Evolutionary conservation across 345 rosid species (phyloP).

Genomic region (Arabidopsis suecica): DNA sequence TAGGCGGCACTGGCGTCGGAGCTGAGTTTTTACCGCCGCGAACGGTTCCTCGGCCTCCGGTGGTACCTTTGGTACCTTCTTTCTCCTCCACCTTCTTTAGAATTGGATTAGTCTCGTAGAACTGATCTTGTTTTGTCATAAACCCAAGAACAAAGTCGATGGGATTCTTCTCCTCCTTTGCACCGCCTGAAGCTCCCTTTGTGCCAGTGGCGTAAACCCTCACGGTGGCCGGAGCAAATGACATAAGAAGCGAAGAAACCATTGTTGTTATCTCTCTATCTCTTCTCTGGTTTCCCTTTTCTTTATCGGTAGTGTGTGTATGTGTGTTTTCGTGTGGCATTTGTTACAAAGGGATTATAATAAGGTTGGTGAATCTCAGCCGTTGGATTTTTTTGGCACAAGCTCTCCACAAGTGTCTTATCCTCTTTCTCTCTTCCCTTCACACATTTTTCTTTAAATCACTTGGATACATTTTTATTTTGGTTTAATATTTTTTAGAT

Average conservation of each 20-base stretch:
- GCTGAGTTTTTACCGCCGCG: conserved; percentile 34
- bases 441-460: conserved; percentile 32
- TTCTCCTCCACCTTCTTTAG: conserved; percentile 67
- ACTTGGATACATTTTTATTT: not conserved
- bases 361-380: conserved; percentile 37
- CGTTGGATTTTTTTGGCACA: conserved; percentile 59
- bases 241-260: conserved; percentile 65
- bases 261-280: conserved; percentile 36
- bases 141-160: conserved; percentile 70
- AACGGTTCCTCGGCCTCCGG: conserved; percentile 25
- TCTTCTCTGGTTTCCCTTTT: not conserved
- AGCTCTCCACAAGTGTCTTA: conserved; percentile 82
- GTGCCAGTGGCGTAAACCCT: conserved; percentile 71
- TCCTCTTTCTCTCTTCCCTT: conserved; percentile 46
- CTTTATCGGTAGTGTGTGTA: conserved; percentile 4
- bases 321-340: conserved; percentile 28
- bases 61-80: conserved; percentile 43
- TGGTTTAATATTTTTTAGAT: not conserved
- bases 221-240: conserved; percentile 56
- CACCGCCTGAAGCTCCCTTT: conserved; percentile 50
- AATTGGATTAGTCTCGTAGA: conserved; percentile 82
- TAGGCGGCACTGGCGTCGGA: conserved; percentile 63
- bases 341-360: conserved; percentile 34
- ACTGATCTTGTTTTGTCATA: conserved; percentile 73
- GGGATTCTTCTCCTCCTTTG: conserved; percentile 73